Evolutionary conservation across 176 grass and related monocot genomes (phyloP), one percentile per base, ranked within the genome.

Genomic region (Juncus inflexus): DNA sequence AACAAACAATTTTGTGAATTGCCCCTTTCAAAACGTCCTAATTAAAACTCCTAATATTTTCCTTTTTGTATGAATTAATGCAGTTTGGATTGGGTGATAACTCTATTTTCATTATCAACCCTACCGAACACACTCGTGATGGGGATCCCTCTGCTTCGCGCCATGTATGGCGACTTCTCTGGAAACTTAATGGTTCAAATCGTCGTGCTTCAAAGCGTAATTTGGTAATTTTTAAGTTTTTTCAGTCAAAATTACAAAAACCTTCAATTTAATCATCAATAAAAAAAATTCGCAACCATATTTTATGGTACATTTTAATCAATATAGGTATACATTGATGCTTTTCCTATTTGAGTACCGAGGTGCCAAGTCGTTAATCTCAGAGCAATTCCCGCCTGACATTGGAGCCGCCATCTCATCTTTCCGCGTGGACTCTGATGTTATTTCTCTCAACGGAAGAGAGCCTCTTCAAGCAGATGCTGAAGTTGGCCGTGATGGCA

Each of bases 311-410:
- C 39, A 12, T 58, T 16, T 8, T 58, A 43, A 42, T 9, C 2
- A 41, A 7, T 38, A 58, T 58, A 70, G 67, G 67, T 99, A 99
- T 80, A 99, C 94, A 35, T 83, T 99, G 38, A 99, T 99, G 94
- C 85, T 99, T 35, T 92, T 99, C 82, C 69, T 99, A 28, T 99
- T 99, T 74, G 94, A 99, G 94, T 99, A 99, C 83, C 88, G 94
- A 35, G 94, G 88, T 60, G 94, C 94, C 67, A 92, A 86, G 80
- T 72, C 88, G 67, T 77, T 99, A 69, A 99, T 99, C 83, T 86
- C 94, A 7, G 88, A 99, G 83, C 94, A 99, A 78, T 99, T 99
- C 79, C 85, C 94, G 8, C 82, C 85, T 0, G 94, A 92, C 60
- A 84, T 89, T 10, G 88, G 86, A 70, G 85, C 78, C 39, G 84